Evolutionary conservation across 306 rosid species (phyloP), one percentile per base, ranked within the genome.

Genomic region (Fragaria vesca): DNA sequence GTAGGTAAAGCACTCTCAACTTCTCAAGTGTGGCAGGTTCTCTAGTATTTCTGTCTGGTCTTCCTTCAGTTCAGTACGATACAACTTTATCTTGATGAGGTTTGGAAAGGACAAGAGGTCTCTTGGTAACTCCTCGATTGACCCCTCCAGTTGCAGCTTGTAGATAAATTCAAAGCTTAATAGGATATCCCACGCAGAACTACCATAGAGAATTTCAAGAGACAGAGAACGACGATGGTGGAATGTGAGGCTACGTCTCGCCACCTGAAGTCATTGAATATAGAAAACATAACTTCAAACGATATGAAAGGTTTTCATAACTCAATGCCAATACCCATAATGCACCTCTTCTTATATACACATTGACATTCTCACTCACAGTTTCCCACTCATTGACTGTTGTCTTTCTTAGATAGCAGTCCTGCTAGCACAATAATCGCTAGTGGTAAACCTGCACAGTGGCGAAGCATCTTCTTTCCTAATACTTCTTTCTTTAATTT

Each of bases 21-120:
- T 84, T 80, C 78, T 86, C 78, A 87, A 75, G 72, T 84, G 77
- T 15, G 83, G 88, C 47, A 86, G 86, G 80, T 78, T 79, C 74
- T 79, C 87, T 69, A 88, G 50, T 42, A 77, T 70, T 18, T 52
- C 71, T 83, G 86, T 79, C n/a, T 87, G 89, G 40, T 86, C 89
- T 73, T 78, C 81, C 55, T 63, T 71, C 21, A 90, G 84, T 26
- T 46, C 47, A 45, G 86, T 76, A 24, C 69, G 78, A 83, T 67
- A 57, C 74, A 84, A 63, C 38, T 77, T 72, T 65, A 90, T 73
- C 80, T 90, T 88, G 47, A 85, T 54, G 45, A 90, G 76, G 40
- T 47, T 71, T 21, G 79, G 68, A 71, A 74, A 76, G 57, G 76
- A 81, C 12, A 70, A 42, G 3, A 34, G 1, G 2, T 54, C 57